These are phyloP conservation scores for Nymphaea colorata DNA, from an alignment of 164 flowering plant genomes.

Conservation along the genomic window DNA sequence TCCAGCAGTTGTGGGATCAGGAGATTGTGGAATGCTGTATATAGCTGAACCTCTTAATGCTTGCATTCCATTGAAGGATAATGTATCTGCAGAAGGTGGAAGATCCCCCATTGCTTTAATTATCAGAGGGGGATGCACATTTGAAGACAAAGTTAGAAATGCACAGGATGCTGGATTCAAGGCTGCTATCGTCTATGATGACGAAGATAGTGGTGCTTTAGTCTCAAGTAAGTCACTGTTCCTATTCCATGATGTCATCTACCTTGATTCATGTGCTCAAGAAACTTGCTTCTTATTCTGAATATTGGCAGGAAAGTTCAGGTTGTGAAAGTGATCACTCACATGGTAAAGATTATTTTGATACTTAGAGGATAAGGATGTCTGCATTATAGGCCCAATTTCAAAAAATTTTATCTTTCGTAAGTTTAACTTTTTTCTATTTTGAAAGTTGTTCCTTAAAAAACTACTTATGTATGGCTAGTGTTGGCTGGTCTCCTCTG, in stretches of 20 bases:
- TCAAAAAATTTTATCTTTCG: too few species aligned
- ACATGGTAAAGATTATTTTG: too few species aligned
- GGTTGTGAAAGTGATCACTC: too few species aligned
- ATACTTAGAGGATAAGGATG: too few species aligned
- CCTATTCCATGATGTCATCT: background rate
- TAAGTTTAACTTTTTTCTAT: too few species aligned
- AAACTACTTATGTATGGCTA: too few species aligned
- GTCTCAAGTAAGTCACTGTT: constrained; percentile 57
- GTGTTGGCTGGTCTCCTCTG: too few species aligned
- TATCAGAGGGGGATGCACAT: constrained; percentile 79
- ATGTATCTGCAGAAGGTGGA: constrained; percentile 12
- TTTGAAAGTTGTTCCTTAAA: too few species aligned
- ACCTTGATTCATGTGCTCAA: background rate
- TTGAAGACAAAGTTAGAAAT: constrained; percentile 77
- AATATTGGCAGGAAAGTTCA: background rate
- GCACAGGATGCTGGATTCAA: constrained; percentile 81
- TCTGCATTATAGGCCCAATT: too few species aligned
- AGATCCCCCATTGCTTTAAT: constrained; percentile 53
- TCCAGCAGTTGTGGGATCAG: constrained; percentile 49
- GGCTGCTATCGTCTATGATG: constrained; percentile 78
- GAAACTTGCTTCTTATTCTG: background rate
- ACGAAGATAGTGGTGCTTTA: constrained; percentile 42
- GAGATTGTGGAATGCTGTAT: constrained; percentile 52
- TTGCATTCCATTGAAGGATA: constrained; percentile 47
- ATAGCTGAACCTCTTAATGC: constrained; percentile 82